Conservation (phyloP, 73 alveolate genomes). For the Breviolum minutum region DNA sequence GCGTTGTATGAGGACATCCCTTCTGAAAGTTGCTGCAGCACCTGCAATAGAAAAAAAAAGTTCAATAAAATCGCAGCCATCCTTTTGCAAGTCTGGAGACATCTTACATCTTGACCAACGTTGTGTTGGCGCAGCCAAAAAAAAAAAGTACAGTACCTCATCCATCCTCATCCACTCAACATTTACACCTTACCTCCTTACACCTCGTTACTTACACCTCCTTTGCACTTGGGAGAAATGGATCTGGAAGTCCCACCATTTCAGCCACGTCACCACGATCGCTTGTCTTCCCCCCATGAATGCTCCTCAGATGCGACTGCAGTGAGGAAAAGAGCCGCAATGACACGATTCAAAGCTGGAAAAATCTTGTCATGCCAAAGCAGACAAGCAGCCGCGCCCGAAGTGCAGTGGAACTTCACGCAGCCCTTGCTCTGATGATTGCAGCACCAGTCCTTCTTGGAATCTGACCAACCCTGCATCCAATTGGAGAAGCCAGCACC, state of each 20-base stretch:
- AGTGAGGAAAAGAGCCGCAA: not conserved
- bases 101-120: too few species aligned
- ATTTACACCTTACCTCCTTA: too few species aligned
- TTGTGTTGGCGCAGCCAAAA: too few species aligned
- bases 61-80: too few species aligned
- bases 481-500: conserved; percentile 86
- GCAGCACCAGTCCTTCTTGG: conserved; percentile 92
- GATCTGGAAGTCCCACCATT: not conserved
- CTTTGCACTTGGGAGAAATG: too few species aligned
- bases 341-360: not conserved
- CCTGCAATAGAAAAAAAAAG: not conserved
- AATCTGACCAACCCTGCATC: conserved; percentile 74
- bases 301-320: conserved; percentile 20
- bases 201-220: too few species aligned
- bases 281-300: conserved; percentile 21
- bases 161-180: too few species aligned
- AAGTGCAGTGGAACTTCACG: conserved; percentile 67
- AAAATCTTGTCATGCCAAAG: not conserved
- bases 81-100: too few species aligned
- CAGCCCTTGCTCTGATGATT: not conserved
- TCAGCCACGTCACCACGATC: conserved; percentile 45
- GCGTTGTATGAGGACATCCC: conserved; percentile 67
- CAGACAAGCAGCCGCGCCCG: not conserved
- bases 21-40: conserved; percentile 72
- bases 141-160: too few species aligned